A percentile compares a stretch with the other conserved stretches of the same genome.
Evolutionary conservation across 1,284 basidiomycete genomes (phyloP).

Genomic region (Irpex lacteus): DNA sequence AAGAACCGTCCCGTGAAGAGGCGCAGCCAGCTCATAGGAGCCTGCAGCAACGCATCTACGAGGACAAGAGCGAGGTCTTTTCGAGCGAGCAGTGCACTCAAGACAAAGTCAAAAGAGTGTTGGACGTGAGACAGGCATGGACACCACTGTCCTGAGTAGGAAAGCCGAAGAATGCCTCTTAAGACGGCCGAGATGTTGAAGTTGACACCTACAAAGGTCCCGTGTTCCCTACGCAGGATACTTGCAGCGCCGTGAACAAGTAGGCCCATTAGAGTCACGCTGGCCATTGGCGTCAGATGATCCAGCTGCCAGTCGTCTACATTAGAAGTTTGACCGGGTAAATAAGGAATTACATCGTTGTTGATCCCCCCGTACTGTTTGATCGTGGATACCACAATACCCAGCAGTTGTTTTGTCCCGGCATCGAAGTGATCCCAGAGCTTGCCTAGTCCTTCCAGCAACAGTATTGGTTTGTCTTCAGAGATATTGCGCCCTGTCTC

Average conservation of each 20-base stretch:
- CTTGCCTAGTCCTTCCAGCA: neutral
- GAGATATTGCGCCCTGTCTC: neutral
- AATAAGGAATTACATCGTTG: too few relatives aligned
- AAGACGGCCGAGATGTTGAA: neutral
- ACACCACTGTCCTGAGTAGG: neutral
- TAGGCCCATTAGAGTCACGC: neutral
- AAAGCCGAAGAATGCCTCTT: neutral
- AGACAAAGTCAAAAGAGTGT: neutral
- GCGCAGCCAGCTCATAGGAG: neutral
- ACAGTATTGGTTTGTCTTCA: neutral
- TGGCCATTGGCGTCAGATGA: neutral
- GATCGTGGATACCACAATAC: neutral
- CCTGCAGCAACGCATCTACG: neutral
- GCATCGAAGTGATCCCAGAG: neutral
- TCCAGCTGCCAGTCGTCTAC: neutral
- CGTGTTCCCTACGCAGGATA: neutral
- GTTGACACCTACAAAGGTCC: neutral
- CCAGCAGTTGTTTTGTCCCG: neutral
- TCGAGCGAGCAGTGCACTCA: neutral
- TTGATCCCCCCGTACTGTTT: too few relatives aligned
- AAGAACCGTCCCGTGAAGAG: neutral
- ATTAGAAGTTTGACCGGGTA: neutral
- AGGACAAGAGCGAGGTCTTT: neutral
- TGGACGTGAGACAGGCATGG: neutral
- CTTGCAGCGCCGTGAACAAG: neutral